Evolutionary conservation across 768 basidiomycete species (phyloP).

Genomic region (Mycena leptocephala): DNA sequence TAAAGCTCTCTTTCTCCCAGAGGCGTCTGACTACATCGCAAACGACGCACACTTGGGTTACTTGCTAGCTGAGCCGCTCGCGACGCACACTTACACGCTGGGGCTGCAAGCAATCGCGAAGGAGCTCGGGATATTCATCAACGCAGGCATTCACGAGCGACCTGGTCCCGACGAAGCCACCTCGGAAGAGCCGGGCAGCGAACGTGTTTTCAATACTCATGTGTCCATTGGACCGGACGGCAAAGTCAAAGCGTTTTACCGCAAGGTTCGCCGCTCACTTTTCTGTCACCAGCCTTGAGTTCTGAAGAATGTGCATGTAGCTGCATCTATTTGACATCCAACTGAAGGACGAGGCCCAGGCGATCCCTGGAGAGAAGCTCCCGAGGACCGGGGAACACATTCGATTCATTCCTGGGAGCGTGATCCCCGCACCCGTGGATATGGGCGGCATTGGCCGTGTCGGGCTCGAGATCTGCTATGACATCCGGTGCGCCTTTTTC

Average conservation of each 20-base stretch:
- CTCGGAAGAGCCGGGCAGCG: constrained; percentile 35
- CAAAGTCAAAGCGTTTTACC: constrained; percentile 19
- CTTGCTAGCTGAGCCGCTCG: constrained; percentile 30
- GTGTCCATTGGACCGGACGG: constrained; percentile 33
- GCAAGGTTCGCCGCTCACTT: constrained; percentile 25
- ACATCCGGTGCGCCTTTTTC: constrained; percentile 29
- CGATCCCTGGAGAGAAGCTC: constrained; percentile 10
- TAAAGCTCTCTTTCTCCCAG: constrained; percentile 31
- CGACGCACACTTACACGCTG: constrained; percentile 30
- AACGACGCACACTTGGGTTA: constrained; percentile 23
- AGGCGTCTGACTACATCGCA: constrained; percentile 35
- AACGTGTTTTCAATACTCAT: constrained; percentile 36
- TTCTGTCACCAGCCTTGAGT: neutral
- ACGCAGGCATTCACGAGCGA: constrained; percentile 33
- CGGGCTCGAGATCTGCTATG: constrained; percentile 37
- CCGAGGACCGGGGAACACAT: constrained; percentile 30
- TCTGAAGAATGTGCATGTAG: neutral
- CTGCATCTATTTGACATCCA: constrained; percentile 37
- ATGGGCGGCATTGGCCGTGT: constrained; percentile 34
- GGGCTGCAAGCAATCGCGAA: constrained; percentile 28
- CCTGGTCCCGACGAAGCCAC: constrained; percentile 22
- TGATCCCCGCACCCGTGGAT: constrained; percentile 24
- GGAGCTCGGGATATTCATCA: constrained; percentile 33
- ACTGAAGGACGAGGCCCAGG: constrained; percentile 24
- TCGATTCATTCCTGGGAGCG: constrained; percentile 30